Evolutionary conservation across 306 rosid species (phyloP).

Genomic region (barrel medic (Medicago truncatula)): DNA sequence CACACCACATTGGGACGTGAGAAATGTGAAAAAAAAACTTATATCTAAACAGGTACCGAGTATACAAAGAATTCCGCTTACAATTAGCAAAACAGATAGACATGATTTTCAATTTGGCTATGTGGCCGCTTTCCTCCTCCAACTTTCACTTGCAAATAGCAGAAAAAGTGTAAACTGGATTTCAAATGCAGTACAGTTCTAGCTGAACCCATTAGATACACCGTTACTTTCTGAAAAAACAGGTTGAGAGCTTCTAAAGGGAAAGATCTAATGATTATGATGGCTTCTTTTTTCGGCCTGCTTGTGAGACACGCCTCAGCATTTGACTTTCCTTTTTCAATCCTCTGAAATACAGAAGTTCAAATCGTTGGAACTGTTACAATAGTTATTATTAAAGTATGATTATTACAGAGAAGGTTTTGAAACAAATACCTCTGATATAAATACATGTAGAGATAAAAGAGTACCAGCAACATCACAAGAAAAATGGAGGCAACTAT

Average conservation of each 20-base stretch:
- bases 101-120: constrained; percentile 2
- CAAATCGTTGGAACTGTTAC: constrained; percentile 17
- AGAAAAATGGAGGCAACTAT: constrained; percentile 58
- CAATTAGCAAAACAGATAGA: constrained; percentile 12
- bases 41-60: neutral
- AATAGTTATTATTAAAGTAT: constrained; percentile 27
- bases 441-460: constrained; percentile 65
- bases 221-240: constrained; percentile 32
- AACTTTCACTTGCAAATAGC: constrained; percentile 21
- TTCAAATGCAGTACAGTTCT: constrained; percentile 5
- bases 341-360: constrained; percentile 59
- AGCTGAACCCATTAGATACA: constrained; percentile 8
- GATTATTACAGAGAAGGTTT: constrained; percentile 13
- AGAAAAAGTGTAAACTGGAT: constrained; percentile 32
- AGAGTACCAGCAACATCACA: constrained; percentile 58
- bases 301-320: constrained; percentile 64
- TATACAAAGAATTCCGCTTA: constrained; percentile 26
- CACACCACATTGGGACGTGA: neutral
- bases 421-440: constrained; percentile 62
- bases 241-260: constrained; percentile 26
- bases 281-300: constrained; percentile 71
- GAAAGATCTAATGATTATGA: constrained; percentile 41
- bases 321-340: constrained; percentile 56
- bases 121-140: constrained; percentile 14
- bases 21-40: neutral